Base-by-base conservation (phyloP, 202 grass and related monocot genomes). In the Bolboschoenoplectus hybrid region DNA sequence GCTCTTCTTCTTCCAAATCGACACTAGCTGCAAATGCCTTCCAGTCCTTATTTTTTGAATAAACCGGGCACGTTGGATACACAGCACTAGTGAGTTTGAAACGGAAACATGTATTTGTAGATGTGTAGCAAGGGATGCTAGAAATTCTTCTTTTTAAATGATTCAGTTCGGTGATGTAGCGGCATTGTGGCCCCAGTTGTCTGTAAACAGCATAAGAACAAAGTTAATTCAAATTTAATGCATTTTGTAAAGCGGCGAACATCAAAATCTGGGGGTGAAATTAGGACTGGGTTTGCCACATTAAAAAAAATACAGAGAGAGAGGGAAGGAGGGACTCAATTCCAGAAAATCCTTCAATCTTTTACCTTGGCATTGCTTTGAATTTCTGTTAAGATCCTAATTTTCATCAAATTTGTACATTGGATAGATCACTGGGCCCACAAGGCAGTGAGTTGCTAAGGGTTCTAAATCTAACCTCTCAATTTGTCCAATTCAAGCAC, bases 1-100 rank as follows among this genome's bases (percentile, higher is more conserved):
- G 65, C 20, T 92, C 85, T 39, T 72, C 91, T 49, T 92, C 87
- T 44, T 91, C 89, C 81, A 93, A 88, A 79, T 88, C 88, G 62
- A 97, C 58, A 84, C 88, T 91, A 72, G 86, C 81, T 47, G 89
- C 71, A 63, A 85, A 89, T 46, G 34, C 85, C 68, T 81, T 95
- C 88, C 89, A 88, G 67, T 39, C 16, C 74, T 85, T 86, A 77
- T 20, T 84, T 52, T 70, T 91, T 51, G 61, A 66, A 77, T 62
- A 64, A 36, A 72, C 38, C 56, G 87, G 87, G 14, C 84, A 67
- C 55, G 80, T 3, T 3, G 88, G 87, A 70, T 75, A 69, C 51
- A 44, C 74, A 14, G 53, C 65, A 46, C 26, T 74, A 67, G 71
- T 62, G 2, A 84, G 82, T 38, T 85, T 88, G 74, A 4, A 56